Base-by-base conservation (phyloP, 495 filamentous ascomycete genomes). In the Cryomyces minteri region DNA sequence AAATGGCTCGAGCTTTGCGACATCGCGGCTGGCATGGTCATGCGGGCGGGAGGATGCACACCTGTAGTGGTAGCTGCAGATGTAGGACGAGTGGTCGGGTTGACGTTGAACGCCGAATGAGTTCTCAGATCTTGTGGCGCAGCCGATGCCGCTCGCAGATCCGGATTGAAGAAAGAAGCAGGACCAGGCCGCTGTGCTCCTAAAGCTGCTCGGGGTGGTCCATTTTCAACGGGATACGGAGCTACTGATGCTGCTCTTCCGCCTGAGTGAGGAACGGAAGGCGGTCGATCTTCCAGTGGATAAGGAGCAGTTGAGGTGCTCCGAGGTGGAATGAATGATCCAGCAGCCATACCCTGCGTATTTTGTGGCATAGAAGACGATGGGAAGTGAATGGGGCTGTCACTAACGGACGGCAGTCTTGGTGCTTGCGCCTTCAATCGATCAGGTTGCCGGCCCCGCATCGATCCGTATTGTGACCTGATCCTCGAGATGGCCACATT, bases 381-480 rank as follows among this genome's bases (percentile, higher is more conserved):
- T 30, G 11, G 40, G 40, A 41, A 12, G 1, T 41, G 9, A 18
- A n/a, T 4, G 40, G 2, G 9, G 40, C 40, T 4, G 4, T 44
- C 42, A 25, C 10, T 8, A 1, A 44, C 25, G 11, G 18, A 34
- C 2, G 42, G 42, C 12, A 44, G 31, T 2, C 9, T 11, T 10
- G 11, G 31, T 44, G n/a, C 31, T 50, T 51, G 49, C 54, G 62
- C 55, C 62, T 74, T 55, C 52, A 82, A 73, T 48, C 80, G 68
- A 8, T 80, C 77, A 1, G 79, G 79, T 42, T 78, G 70, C 45
- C 74, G 72, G 9, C 79, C 79, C 46, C 81, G 74, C 53, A 84
- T 80, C 31, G 88, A 93, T 18, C 85, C 90, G 57, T 96, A 82
- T 53, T 85, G 80, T 2, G 88, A 93, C 61, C 88, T 88, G 65